Evolutionary conservation across 805 yeast genomes (phyloP), one percentile per base, ranked within the genome.

Genomic region (Cyberlindnera xishuangbannaensis): DNA sequence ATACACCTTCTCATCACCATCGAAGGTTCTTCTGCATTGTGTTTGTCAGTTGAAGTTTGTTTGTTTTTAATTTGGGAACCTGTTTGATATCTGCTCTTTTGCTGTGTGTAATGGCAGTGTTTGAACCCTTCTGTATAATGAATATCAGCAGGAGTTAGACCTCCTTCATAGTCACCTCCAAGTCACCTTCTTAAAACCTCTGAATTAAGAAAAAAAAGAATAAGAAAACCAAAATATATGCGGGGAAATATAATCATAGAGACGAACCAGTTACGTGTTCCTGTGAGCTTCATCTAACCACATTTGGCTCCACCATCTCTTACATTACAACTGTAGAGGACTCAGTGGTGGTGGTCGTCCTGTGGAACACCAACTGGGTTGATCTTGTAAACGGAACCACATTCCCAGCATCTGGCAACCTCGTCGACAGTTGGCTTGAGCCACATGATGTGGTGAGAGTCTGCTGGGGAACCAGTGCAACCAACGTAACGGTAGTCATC

Each of bases 391-490:
- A 87, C 95, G 51, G 88, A 81, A 65, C 98, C 98, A 65, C 97
- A 90, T 65, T 92, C 96, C 95, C 96, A 85, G 70, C 97, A 92
- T 78, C 98, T 86, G 50, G 83, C 83, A 42, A 82, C 82, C 64
- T 84, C 70, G 31, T 75, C 83, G 46, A 71, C 75, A 48, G 87
- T 82, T 53, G 94, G 94, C 65, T 78, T 79, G 69, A 88, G 75
- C 96, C 97, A 90, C 80, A 78, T 76, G 48, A 85, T 76, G 53
- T 76, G 79, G 67, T 88, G 97, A 48, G 92, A 80, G 45, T 84
- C 95, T 39, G 87, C 94, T 56, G 95, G 96, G 49, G 84, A 75
- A 58, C 98, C 98, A 47, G 94, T 82, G 71, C 98, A 92, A 45
- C 97, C 98, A 55, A 92, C 88, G 60, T 85, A 90, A 71, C 97